Base-by-base conservation (phyloP, 2,329 filamentous ascomycete species). In the Calcarisporium arbuscula region DNA sequence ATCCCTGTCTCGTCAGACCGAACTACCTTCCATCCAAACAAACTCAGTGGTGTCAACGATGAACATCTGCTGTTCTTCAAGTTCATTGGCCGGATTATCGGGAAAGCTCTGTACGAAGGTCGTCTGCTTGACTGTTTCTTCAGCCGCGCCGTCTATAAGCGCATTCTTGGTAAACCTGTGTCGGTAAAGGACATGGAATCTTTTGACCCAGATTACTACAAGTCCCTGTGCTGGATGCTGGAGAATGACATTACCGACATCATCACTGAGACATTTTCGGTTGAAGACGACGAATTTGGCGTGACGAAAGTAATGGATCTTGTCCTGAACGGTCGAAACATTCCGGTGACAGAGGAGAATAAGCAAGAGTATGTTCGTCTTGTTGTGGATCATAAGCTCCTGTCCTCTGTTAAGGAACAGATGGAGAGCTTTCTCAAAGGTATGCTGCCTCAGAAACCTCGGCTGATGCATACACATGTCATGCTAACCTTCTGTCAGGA, bases 151-250 rank as follows among this genome's bases (percentile, higher is more conserved):
- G 90, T 98, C 33, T 98, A 98, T 73, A 96, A 96, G 68, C 84
- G 87, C 47, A 95, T 98, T 45, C 77, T 98, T 19, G 86, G 92
- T 56, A 94, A 94, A 58, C 79, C 86, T 4, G 90, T 96, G 26
- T 95, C 89, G 8, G 84, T 98, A 61, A 98, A 98, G 67, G 92
- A 98, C 53, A 96, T 98, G 88, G 92, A 98, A 61, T 95, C 89
- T 16, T 84, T 98, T 42, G 92, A 98, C 58, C 81, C 94, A 4
- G 90, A 98, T 52, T 98, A 98, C 67, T 95, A 96, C 77, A 98
- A 96, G 61, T 96, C 90, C 11, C 74, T 98, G 16, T 79, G 92
- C 41, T 98, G 94, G 94, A 96, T 98, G 80, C 72, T 96, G 38
- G 86, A 95, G 56, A 96, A 98, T 52, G 90, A 98, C 55, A 98